These are phyloP conservation scores for Lentithecium fluviatile DNA, from an alignment of 495 filamentous ascomycete genomes.

Conservation along the genomic window DNA sequence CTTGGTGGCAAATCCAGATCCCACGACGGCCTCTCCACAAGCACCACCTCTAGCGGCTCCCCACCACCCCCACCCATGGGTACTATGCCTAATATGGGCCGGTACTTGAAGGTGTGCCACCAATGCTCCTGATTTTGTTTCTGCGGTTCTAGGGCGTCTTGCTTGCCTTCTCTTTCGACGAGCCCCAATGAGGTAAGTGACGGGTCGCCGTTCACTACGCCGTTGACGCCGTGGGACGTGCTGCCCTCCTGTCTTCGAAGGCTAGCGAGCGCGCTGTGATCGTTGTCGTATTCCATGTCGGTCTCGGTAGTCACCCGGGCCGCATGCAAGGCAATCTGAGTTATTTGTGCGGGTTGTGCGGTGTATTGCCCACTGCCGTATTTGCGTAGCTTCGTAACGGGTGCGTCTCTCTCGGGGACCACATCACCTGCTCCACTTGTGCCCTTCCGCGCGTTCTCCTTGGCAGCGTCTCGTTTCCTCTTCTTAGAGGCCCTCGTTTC, in stretches of 20 bases:
- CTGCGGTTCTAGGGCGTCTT: slow-evolving; percentile 31
- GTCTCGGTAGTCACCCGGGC: background rate
- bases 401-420: slow-evolving; percentile 19
- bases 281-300: slow-evolving; percentile 24
- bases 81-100: slow-evolving; percentile 85
- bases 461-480: slow-evolving; percentile 22
- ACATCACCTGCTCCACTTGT: slow-evolving; percentile 31
- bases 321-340: slow-evolving; percentile 22
- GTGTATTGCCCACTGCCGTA: slow-evolving; percentile 26
- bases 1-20: slow-evolving; percentile 76
- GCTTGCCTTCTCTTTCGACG: slow-evolving; percentile 27
- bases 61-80: slow-evolving; percentile 51
- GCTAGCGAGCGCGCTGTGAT: slow-evolving; percentile 8
- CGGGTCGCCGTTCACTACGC: slow-evolving; percentile 1
- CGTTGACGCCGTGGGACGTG: background rate
- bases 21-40: slow-evolving; percentile 84
- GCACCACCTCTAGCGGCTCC: slow-evolving; percentile 67
- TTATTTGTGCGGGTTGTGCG: background rate
- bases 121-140: slow-evolving; percentile 40
- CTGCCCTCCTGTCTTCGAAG: slow-evolving; percentile 21
- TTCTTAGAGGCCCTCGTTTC: slow-evolving; percentile 24
- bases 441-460: slow-evolving; percentile 11
- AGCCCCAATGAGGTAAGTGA: no score
- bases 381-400: slow-evolving; percentile 27
- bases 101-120: slow-evolving; percentile 88